Evolutionary conservation across 345 rosid genomes (phyloP).

Genomic region (Eucalyptus virginea): DNA sequence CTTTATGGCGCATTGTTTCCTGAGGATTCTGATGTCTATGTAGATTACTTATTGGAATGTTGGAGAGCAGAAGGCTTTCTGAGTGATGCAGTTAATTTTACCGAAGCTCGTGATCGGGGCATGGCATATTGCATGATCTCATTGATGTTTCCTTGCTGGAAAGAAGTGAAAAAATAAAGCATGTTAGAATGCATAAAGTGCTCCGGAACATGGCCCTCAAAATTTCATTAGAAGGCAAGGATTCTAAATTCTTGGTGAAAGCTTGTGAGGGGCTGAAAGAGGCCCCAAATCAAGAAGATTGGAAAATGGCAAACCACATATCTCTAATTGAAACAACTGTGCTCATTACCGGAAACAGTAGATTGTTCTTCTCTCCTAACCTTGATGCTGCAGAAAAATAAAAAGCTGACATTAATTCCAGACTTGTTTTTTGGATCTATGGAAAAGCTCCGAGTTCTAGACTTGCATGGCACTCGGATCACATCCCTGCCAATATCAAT

Average conservation of each 20-base stretch:
- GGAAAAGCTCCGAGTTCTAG: constrained; percentile 8
- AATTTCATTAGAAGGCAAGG: too few relatives aligned
- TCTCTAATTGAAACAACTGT: too few relatives aligned
- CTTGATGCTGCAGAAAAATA: constrained; percentile 2
- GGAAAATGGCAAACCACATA: too few relatives aligned
- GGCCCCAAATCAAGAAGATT: too few relatives aligned
- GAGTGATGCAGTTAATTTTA: not conserved
- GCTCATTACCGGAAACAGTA: not conserved
- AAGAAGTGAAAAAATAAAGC: not conserved
- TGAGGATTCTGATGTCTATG: not conserved
- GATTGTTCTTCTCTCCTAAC: not conserved
- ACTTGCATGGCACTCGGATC: not conserved
- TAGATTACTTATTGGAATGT: constrained; percentile 11
- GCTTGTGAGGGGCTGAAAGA: too few relatives aligned
- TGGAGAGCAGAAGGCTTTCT: constrained; percentile 12
- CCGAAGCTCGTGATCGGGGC: not conserved
- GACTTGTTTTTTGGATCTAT: not conserved
- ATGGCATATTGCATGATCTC: constrained; percentile 4
- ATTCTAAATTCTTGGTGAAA: too few relatives aligned
- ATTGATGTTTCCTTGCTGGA: not conserved
- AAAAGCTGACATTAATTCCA: not conserved
- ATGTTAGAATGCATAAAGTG: too few relatives aligned
- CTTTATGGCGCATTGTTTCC: constrained; percentile 6
- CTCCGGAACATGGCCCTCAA: too few relatives aligned
- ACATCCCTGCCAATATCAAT: not conserved